phyloP scores from a whole-genome alignment of 495 filamentous ascomycete species.

The Haplographium delicatum region DNA sequence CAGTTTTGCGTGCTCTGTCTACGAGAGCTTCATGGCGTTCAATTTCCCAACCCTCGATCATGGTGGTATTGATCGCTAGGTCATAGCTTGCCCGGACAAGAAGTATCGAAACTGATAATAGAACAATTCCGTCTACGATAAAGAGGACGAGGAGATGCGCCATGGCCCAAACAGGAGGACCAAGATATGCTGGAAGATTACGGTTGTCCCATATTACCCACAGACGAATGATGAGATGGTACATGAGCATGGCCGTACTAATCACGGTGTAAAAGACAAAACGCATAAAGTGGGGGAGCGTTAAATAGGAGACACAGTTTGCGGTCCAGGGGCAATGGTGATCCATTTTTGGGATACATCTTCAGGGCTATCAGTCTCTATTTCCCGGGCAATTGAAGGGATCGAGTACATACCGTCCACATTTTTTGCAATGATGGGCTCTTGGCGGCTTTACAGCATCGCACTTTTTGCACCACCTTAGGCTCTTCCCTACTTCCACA shows the following conservation, averaged over 20 bases:
- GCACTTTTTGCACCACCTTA: conserved; percentile 83
- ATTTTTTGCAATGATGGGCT: conserved; percentile 88
- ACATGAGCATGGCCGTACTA: conserved; percentile 52
- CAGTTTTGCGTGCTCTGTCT: conserved; percentile 48
- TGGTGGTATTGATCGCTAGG: conserved; percentile 54
- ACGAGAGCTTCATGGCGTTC: conserved; percentile 78
- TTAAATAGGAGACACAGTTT: conserved; percentile 89
- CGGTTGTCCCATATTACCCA: conserved; percentile 60
- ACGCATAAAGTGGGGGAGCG: conserved; percentile 68
- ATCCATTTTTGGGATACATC: conserved; percentile 96
- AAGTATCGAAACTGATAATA: conserved; percentile 62
- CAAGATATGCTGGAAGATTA: conserved; percentile 74
- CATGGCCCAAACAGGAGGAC: conserved; percentile 60
- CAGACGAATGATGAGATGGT: conserved; percentile 49
- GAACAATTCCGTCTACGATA: conserved; percentile 53
- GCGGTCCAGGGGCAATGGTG: conserved; percentile 97
- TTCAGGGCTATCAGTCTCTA: conserved; percentile 28
- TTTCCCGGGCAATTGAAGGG: neutral
- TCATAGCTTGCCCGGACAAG: conserved; percentile 41
- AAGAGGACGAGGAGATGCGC: conserved; percentile 60
- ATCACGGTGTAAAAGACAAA: conserved; percentile 60
- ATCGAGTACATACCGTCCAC: conserved; percentile 50
- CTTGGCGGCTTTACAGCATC: conserved; percentile 75
- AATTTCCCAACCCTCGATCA: conserved; percentile 91
- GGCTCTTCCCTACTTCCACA: conserved; percentile 27